Conservation (phyloP, 2,329 filamentous ascomycete species). For the Ascochyta lentis region DNA sequence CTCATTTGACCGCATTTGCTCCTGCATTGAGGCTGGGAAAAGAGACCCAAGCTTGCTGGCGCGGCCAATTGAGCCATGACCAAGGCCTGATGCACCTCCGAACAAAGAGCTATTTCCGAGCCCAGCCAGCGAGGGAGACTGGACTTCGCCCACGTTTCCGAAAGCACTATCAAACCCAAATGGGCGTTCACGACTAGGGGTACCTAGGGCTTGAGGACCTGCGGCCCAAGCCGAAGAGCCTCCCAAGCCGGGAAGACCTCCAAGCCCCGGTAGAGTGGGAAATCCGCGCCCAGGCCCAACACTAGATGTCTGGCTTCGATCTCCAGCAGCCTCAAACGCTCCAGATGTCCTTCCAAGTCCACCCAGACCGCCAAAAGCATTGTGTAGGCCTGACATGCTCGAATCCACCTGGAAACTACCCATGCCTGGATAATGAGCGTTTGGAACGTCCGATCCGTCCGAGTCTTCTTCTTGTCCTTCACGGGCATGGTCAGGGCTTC, state of each 20-base stretch:
- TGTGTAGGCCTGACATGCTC: conserved; percentile 50
- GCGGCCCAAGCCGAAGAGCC: conserved; percentile 69
- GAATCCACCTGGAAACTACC: conserved; percentile 60
- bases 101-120: conserved; percentile 71
- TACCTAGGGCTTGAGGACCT: conserved; percentile 77
- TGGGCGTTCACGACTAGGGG: conserved; percentile 66
- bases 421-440: conserved; percentile 59
- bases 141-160: conserved; percentile 76
- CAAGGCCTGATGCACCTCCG: conserved; percentile 60
- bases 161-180: conserved; percentile 67
- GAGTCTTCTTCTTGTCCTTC: conserved; percentile 68
- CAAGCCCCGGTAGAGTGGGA: conserved; percentile 65
- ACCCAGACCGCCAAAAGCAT: conserved; percentile 64
- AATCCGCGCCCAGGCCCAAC: conserved; percentile 77
- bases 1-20: conserved; percentile 75
- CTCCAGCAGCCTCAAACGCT: conserved; percentile 71
- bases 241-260: conserved; percentile 62
- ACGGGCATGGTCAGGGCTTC: conserved; percentile 82
- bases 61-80: conserved; percentile 70
- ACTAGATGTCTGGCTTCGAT: conserved; percentile 92
- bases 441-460: conserved; percentile 61
- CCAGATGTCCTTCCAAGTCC: conserved; percentile 55
- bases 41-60: conserved; percentile 84
- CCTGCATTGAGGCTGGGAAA: conserved; percentile 88
- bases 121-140: conserved; percentile 74